Conservation (phyloP, 2,329 filamentous ascomycete genomes). For the Apiospora pterosperma region DNA sequence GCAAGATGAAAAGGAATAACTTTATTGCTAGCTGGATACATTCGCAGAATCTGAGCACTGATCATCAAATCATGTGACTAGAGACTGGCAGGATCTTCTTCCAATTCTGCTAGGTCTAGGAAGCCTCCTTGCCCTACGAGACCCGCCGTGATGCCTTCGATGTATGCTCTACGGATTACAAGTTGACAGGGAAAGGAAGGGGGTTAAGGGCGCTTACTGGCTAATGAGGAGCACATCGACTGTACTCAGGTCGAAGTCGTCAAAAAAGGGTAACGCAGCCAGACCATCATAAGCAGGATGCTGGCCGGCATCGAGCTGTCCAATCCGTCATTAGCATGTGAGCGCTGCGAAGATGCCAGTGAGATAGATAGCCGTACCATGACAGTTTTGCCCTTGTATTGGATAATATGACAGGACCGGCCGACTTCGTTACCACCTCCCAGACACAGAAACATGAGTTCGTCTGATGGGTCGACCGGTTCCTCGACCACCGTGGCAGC, state of each 20-base stretch:
- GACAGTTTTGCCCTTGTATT: slow-evolving; percentile 98
- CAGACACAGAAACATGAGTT: slow-evolving; percentile 89
- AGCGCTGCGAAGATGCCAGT: slow-evolving; percentile 5
- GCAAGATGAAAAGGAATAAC: slow-evolving; percentile 20
- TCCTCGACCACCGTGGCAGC: slow-evolving; percentile 67
- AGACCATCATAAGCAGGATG: slow-evolving; percentile 96
- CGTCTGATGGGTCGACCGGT: slow-evolving; percentile 87
- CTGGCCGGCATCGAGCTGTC: slow-evolving; percentile 90
- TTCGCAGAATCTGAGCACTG: slow-evolving; percentile 12
- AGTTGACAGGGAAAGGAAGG: slow-evolving; percentile 11
- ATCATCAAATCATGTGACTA: background rate
- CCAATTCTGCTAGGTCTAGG: background rate
- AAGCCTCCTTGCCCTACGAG: slow-evolving; percentile 21
- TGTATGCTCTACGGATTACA: slow-evolving; percentile 9
- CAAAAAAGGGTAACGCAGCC: slow-evolving; percentile 91
- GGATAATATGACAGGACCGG: slow-evolving; percentile 93
- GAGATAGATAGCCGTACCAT: slow-evolving; percentile 63
- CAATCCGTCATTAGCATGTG: slow-evolving; percentile 13
- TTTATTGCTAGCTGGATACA: slow-evolving; percentile 43
- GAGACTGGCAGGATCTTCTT: slow-evolving; percentile 2
- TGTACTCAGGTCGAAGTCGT: slow-evolving; percentile 96
- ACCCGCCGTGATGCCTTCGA: slow-evolving; percentile 18
- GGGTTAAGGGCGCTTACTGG: slow-evolving; percentile 71
- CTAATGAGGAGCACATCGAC: slow-evolving; percentile 97
- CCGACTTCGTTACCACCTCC: slow-evolving; percentile 97